Evolutionary conservation across 345 rosid genomes (phyloP).

Genomic region (Populus deltoides): DNA sequence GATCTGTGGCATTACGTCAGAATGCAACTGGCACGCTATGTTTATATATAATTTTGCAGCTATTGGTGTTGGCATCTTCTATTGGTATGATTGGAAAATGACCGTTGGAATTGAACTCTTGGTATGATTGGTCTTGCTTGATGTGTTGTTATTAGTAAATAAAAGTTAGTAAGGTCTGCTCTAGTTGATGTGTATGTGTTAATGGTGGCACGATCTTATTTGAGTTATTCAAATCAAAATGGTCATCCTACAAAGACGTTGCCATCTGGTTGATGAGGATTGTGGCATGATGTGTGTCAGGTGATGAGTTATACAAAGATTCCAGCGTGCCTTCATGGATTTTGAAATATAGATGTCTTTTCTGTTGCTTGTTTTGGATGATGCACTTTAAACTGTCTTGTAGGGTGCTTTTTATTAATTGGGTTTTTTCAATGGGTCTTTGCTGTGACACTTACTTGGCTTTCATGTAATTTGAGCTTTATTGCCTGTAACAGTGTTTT

Average conservation of each 20-base stretch:
- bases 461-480: neutral
- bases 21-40: too few species aligned
- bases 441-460: neutral
- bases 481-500: neutral
- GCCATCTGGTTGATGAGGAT: neutral
- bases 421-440: neutral
- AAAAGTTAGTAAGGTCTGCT: neutral
- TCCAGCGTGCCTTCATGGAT: neutral
- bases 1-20: too few species aligned
- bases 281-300: neutral
- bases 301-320: neutral
- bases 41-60: too few species aligned
- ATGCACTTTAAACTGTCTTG: neutral
- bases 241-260: neutral
- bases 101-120: neutral
- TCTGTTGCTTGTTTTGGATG: neutral
- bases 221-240: neutral
- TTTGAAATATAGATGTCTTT: neutral
- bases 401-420: neutral
- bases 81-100: too few species aligned
- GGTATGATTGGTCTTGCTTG: neutral
- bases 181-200: neutral
- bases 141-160: neutral
- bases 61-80: too few species aligned
- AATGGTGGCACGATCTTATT: neutral